A percentile compares a stretch with the other conserved stretches of the same genome.
These are phyloP conservation scores for Mycotypha africana DNA, from an alignment of 371 early-diverging fungal species.

Conservation along the genomic window DNA sequence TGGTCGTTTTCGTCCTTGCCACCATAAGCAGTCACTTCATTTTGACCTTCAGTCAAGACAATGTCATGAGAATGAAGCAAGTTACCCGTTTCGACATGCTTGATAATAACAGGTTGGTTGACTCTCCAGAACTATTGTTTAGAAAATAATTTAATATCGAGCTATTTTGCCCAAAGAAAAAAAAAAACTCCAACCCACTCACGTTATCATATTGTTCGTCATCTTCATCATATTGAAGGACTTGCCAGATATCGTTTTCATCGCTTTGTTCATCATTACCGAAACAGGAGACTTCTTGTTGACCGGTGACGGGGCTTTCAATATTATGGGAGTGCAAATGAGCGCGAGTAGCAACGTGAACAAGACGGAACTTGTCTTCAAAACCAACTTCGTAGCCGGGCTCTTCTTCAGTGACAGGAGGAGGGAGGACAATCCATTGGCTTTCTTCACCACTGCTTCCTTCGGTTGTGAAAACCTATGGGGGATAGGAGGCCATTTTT, in stretches of 20 bases:
- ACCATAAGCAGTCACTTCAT: constrained; percentile 46
- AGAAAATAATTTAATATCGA: not conserved
- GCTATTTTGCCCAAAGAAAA: not conserved
- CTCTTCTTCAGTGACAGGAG: constrained; percentile 23
- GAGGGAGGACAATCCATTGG: constrained; percentile 53
- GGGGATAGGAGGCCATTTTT: no score
- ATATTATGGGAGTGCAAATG: constrained; percentile 58
- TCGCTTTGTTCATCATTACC: constrained; percentile 45
- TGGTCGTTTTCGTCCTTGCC: constrained; percentile 52
- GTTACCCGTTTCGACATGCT: constrained; percentile 46
- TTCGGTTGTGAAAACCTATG: constrained; percentile 30
- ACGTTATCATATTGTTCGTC: constrained; percentile 32
- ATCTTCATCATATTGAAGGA: constrained; percentile 32
- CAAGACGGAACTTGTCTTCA: constrained; percentile 48
- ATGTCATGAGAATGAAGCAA: constrained; percentile 44
- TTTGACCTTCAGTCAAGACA: constrained; percentile 25
- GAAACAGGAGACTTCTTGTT: constrained; percentile 60
- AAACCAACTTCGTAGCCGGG: constrained; percentile 46
- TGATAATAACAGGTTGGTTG: constrained; percentile 40
- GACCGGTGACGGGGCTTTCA: constrained; percentile 44
- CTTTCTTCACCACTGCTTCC: constrained; percentile 32
- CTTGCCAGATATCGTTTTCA: constrained; percentile 57
- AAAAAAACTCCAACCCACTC: no score
- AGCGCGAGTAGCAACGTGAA: constrained; percentile 44
- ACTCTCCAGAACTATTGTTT: constrained; percentile 43